Conservation (phyloP, 2,329 filamentous ascomycete species). For the Fusarium incarnatum region DNA sequence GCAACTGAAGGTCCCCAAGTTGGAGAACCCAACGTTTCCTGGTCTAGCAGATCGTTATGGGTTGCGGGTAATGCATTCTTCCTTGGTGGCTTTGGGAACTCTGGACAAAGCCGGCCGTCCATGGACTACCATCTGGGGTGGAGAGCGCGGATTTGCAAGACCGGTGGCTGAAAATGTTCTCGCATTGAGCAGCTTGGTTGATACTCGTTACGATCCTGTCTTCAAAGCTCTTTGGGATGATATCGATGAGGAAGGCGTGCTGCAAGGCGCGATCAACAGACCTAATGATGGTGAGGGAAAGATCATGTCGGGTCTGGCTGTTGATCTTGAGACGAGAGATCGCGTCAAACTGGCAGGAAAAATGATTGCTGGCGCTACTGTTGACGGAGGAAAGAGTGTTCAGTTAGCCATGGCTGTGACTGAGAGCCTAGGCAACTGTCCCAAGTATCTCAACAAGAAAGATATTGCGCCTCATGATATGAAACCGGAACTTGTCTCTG, state of each 20-base stretch:
- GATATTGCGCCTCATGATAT: slow-evolving; percentile 63
- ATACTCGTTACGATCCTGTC: slow-evolving; percentile 75
- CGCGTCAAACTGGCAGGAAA: slow-evolving; percentile 79
- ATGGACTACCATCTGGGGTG: slow-evolving; percentile 86
- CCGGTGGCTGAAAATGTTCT: slow-evolving; percentile 72
- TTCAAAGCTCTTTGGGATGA: slow-evolving; percentile 70
- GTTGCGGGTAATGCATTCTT: slow-evolving; percentile 69
- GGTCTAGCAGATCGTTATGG: slow-evolving; percentile 72
- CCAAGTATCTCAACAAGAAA: slow-evolving; percentile 87
- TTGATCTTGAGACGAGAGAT: slow-evolving; percentile 65
- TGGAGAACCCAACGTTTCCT: slow-evolving; percentile 74
- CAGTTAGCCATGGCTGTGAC: slow-evolving; percentile 75
- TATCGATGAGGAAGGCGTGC: slow-evolving; percentile 55
- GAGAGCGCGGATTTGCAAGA: slow-evolving; percentile 73
- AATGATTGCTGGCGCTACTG: slow-evolving; percentile 73
- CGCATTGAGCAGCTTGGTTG: slow-evolving; percentile 71
- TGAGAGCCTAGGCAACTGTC: slow-evolving; percentile 83
- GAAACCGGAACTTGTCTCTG: slow-evolving; percentile 62
- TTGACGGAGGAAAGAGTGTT: slow-evolving; percentile 51
- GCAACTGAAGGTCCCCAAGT: slow-evolving; percentile 67
- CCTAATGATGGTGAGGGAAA: slow-evolving; percentile 55
- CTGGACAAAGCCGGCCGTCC: slow-evolving; percentile 73
- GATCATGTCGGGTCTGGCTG: slow-evolving; percentile 65
- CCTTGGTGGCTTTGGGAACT: slow-evolving; percentile 79
- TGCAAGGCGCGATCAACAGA: slow-evolving; percentile 48